A percentile compares a stretch with the other conserved stretches of the same genome.
These are phyloP conservation scores for Talaromyces albobiverticillius DNA, from an alignment of 2,329 filamentous ascomycete species.

Conservation along the genomic window DNA sequence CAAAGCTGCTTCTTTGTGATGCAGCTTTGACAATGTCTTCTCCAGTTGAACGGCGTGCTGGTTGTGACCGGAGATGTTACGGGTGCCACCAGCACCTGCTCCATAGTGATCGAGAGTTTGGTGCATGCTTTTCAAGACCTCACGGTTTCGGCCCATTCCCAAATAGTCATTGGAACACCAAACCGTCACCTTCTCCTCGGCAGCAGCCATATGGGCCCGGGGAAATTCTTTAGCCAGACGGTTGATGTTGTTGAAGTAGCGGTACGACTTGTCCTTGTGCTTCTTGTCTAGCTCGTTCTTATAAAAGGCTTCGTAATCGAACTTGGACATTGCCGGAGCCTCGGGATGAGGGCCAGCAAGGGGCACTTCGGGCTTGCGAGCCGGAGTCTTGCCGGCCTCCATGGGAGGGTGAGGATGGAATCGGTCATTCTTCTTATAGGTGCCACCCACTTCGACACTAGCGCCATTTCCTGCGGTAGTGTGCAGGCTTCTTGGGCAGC, in stretches of 20 bases:
- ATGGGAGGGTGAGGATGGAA: slow-evolving; percentile 27
- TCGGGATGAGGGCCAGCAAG: slow-evolving; percentile 45
- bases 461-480: slow-evolving; percentile 76
- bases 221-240: slow-evolving; percentile 95
- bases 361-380: slow-evolving; percentile 25
- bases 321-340: slow-evolving; percentile 57
- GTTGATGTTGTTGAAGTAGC: slow-evolving; percentile 99
- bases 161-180: slow-evolving; percentile 99
- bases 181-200: slow-evolving; percentile 85
- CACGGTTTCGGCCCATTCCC: slow-evolving; percentile 89
- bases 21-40: slow-evolving; percentile 75
- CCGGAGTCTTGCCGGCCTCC: slow-evolving; percentile 24
- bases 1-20: slow-evolving; percentile 85
- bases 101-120: slow-evolving; percentile 92
- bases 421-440: slow-evolving; percentile 50
- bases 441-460: slow-evolving; percentile 60
- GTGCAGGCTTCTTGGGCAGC: slow-evolving; percentile 72
- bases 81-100: slow-evolving; percentile 88
- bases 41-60: slow-evolving; percentile 87
- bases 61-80: slow-evolving; percentile 98
- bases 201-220: slow-evolving; percentile 81
- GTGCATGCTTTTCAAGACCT: slow-evolving; percentile 89
- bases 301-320: slow-evolving; percentile 92
- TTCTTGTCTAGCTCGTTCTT: slow-evolving; percentile 89
- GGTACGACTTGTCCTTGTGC: slow-evolving; percentile 99